Percentiles rank a stretch among this genome's conserved stretches.
These are phyloP conservation scores for Chlorella sp. DNA, from an alignment of 139 green algal species.

Conservation along the genomic window DNA sequence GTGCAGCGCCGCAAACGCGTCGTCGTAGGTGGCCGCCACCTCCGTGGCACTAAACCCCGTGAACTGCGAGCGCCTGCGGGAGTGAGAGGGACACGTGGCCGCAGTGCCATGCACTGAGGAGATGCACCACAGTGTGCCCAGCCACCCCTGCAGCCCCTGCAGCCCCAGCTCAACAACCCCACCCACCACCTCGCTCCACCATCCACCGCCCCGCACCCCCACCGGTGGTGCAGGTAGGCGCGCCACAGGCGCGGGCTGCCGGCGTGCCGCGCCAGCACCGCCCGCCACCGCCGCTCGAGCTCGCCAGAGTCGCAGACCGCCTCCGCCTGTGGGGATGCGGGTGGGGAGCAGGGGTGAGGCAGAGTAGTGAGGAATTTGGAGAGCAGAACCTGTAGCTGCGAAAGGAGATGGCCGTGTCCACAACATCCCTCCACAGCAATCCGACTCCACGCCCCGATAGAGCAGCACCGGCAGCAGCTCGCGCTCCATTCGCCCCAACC, in stretches of 20 bases:
- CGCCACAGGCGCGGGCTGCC: conserved; percentile 68
- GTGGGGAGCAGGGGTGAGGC: neutral
- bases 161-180: no score
- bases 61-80: conserved; percentile 51
- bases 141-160: no score
- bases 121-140: no score
- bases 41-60: conserved; percentile 57
- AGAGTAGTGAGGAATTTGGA: neutral
- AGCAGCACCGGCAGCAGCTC: no score
- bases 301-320: conserved; percentile 27
- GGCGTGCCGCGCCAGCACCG: conserved; percentile 56
- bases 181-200: no score
- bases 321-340: conserved; percentile 1
- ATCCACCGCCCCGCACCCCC: neutral
- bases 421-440: no score
- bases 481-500: no score
- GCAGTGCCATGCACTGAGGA: no score
- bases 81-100: no score
- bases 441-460: no score
- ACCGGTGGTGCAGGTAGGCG: conserved; percentile 59
- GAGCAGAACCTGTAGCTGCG: no score
- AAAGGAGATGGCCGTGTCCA: no score
- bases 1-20: conserved; percentile 52
- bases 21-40: conserved; percentile 40
- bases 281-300: conserved; percentile 55